Evolutionary conservation across 2,329 filamentous ascomycete genomes (phyloP).

Genomic region (Aspergillus flavus): DNA sequence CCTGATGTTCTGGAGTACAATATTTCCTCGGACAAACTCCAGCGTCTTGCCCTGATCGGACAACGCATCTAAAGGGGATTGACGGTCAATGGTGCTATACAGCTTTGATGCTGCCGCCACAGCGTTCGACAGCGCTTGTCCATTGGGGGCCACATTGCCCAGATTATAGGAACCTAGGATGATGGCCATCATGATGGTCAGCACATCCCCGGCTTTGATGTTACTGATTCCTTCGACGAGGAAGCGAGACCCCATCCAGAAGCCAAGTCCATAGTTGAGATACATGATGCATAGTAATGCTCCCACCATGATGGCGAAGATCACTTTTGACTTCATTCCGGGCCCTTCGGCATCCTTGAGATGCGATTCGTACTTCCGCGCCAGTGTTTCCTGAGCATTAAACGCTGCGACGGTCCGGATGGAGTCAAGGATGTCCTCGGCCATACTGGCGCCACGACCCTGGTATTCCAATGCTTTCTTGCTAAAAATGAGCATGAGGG

Average conservation of each 20-base stretch:
- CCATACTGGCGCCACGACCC: conserved; percentile 55
- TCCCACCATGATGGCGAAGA: conserved; percentile 33
- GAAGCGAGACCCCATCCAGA: conserved; percentile 38
- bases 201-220: conserved; percentile 28
- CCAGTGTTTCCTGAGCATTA: conserved; percentile 36
- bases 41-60: conserved; percentile 26
- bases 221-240: conserved; percentile 21
- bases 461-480: conserved; percentile 76
- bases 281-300: conserved; percentile 36
- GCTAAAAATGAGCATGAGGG: conserved; percentile 75
- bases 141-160: conserved; percentile 43
- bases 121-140: conserved; percentile 47
- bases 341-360: conserved; percentile 26
- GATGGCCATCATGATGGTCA: conserved; percentile 34
- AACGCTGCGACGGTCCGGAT: conserved; percentile 56
- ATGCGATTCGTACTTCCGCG: conserved; percentile 30
- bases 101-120: conserved; percentile 42
- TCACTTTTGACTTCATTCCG: conserved; percentile 32
- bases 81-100: conserved; percentile 45
- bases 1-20: conserved; percentile 47
- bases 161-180: conserved; percentile 43
- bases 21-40: conserved; percentile 28
- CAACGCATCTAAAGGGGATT: conserved; percentile 43
- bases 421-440: conserved; percentile 54
- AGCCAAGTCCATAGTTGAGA: conserved; percentile 35